Evolutionary conservation across 331 rosid species (phyloP).

Genomic region (Spiraea crenata): DNA sequence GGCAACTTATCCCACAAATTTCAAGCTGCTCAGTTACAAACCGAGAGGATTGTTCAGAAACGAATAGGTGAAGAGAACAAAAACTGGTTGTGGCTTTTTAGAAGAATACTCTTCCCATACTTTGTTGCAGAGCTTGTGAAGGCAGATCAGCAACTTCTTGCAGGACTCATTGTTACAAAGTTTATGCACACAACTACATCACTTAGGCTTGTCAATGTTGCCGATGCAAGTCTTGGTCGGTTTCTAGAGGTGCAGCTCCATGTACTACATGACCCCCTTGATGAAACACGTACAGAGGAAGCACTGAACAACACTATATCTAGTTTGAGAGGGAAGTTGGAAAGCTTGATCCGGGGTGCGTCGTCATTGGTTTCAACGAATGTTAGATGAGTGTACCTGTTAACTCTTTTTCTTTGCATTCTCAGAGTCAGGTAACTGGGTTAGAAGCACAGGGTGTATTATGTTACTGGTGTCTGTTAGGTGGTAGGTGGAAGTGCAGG

Average conservation of each 20-base stretch:
- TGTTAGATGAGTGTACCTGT: constrained; percentile 29
- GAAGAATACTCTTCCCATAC: constrained; percentile 58
- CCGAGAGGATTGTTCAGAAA: constrained; percentile 31
- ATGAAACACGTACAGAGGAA: constrained; percentile 34
- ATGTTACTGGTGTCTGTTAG: too few species aligned
- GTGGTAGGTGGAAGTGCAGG: too few species aligned
- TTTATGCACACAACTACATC: constrained; percentile 72
- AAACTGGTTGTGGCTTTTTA: constrained; percentile 39
- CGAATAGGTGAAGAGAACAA: constrained; percentile 36
- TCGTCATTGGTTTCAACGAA: constrained; percentile 43
- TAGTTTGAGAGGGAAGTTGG: constrained; percentile 52
- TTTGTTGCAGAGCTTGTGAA: constrained; percentile 81
- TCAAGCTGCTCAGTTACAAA: constrained; percentile 48
- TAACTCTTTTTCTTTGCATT: background rate
- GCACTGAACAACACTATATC: constrained; percentile 52
- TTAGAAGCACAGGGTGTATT: too few species aligned
- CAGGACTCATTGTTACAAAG: constrained; percentile 75
- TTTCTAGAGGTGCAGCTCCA: constrained; percentile 75
- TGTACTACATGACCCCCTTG: constrained; percentile 33
- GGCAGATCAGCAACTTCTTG: constrained; percentile 83
- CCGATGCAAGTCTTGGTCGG: constrained; percentile 58
- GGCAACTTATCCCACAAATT: constrained; percentile 62
- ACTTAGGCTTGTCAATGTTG: constrained; percentile 65
- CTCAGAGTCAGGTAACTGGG: too few species aligned
- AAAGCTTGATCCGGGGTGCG: constrained; percentile 46